Base-by-base conservation (phyloP, 441 rosid species). In the Gossypium aridum region DNA sequence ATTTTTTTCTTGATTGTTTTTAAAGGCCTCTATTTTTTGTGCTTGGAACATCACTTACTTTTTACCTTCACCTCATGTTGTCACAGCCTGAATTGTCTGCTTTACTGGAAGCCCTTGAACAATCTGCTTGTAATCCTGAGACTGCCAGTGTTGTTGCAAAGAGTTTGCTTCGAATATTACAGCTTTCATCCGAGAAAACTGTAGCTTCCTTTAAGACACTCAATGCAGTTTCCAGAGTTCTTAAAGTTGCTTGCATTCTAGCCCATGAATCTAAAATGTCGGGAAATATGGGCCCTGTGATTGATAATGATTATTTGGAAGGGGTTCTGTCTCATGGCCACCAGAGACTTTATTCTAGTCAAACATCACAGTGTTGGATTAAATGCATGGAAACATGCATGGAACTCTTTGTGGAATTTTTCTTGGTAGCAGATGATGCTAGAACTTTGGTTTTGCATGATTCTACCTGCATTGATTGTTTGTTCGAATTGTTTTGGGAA, bases 401-500 rank as follows among this genome's bases (percentile, higher is more conserved):
- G 86, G 75, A 73, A 77, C 81, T 94, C 72, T 94, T 94, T 61
- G 69, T 81, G 16, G 90, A 87, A 79, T 94, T 91, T 87, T 83
- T 89, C 57, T 86, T 85, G 3, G 64, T 80, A 28, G 83, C 89
- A 61, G 89, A 88, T 83, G 94, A 89, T 74, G 97, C 92, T 54
- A 87, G 79, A 79, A 72, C 72, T 82, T 82, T 82, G 77, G 83
- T 94, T 80, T 87, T 94, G 88, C 84, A 74, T 77, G 89, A 89
- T 78, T 77, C 83, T 7, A 80, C 81, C 34, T 89, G 93, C 45
- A 83, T 94, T 73, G 98, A 96, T 80, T 92, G 85, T 81, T 85
- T 96, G 67, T 96, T 96, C 86, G 95, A 90, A 78, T 88, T 96
- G 75, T 96, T 96, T 81, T 94, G 99, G 99, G 98, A 90, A 81